A percentile compares a stretch with the other conserved stretches of the same genome.
phyloP scores from a whole-genome alignment of 139 green algal species.

The Closterium sp. region DNA sequence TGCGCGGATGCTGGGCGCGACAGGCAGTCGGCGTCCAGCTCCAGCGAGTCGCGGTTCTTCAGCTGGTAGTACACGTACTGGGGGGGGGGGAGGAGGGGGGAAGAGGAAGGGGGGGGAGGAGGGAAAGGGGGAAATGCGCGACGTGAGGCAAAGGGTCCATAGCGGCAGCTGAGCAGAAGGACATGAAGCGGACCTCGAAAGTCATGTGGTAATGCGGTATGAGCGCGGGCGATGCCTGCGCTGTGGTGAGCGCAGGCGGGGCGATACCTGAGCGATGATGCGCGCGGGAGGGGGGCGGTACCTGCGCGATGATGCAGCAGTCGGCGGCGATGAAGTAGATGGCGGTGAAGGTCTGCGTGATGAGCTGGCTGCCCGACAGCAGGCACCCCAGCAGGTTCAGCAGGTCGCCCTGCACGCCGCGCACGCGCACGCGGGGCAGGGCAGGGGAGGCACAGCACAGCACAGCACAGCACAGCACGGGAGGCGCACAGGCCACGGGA shows the following conservation, averaged over 20 bases:
- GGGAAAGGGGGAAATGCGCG: background rate
- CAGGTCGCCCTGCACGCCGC: slow-evolving; percentile 70
- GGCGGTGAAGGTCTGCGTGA: slow-evolving; percentile 70
- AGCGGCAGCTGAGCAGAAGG: no score
- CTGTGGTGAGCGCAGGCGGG: no score
- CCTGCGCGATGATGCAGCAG: slow-evolving; percentile 73
- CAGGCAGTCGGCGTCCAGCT: slow-evolving; percentile 3
- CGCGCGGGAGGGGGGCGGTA: slow-evolving; percentile 66
- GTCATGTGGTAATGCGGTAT: no score
- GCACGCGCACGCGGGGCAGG: no score
- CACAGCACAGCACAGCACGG: no score
- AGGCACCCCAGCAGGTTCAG: slow-evolving; percentile 80
- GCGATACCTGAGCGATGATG: slow-evolving; percentile 77
- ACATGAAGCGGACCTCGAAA: no score
- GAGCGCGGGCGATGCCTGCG: no score
- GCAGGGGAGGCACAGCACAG: no score
- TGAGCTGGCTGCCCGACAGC: slow-evolving; percentile 78
- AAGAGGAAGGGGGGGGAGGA: background rate
- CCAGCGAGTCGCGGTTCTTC: slow-evolving; percentile 1
- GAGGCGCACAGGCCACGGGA: no score
- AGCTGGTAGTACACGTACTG: slow-evolving; percentile 41
- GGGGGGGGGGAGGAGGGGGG: background rate
- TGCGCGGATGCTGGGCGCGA: background rate
- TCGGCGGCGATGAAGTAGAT: slow-evolving; percentile 77
- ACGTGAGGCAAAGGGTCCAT: no score